Conservation (phyloP, 2,329 filamentous ascomycete genomes). For the Leptographium lundbergii region DNA sequence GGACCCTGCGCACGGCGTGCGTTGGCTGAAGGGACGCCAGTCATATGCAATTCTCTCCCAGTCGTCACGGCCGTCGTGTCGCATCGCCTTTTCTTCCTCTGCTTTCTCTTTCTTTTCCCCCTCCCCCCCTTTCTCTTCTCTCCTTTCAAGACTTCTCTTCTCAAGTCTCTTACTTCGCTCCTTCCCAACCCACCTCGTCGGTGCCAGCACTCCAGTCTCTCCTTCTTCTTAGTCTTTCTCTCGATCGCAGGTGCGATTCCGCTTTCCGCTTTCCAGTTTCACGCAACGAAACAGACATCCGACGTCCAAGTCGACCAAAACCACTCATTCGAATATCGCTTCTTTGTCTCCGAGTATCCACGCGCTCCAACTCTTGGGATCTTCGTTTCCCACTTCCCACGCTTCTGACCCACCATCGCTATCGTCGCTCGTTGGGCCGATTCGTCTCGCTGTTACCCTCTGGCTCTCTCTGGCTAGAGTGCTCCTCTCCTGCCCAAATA, state of each 20-base stretch:
- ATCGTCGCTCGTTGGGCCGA: neutral
- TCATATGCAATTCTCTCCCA: neutral
- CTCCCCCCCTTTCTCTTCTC: neutral
- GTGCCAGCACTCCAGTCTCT: neutral
- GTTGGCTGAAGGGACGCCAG: neutral
- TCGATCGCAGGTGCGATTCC: constrained; percentile 4
- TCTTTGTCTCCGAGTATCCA: neutral
- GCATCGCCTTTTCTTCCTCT: neutral
- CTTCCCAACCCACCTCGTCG: neutral
- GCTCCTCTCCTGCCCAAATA: neutral
- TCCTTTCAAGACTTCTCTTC: neutral
- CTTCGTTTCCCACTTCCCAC: neutral
- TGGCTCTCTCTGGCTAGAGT: neutral
- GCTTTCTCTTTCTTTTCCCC: neutral
- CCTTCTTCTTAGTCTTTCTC: neutral
- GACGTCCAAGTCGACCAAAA: neutral
- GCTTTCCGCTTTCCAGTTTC: neutral
- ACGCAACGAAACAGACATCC: neutral
- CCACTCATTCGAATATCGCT: neutral
- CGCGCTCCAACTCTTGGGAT: neutral
- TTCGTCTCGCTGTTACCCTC: neutral
- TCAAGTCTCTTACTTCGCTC: neutral
- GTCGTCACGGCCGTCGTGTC: neutral
- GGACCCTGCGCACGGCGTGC: neutral
- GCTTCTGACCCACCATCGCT: neutral